Conservation (phyloP, 352 stramenopile genomes). For the Phytopythium montanum region DNA sequence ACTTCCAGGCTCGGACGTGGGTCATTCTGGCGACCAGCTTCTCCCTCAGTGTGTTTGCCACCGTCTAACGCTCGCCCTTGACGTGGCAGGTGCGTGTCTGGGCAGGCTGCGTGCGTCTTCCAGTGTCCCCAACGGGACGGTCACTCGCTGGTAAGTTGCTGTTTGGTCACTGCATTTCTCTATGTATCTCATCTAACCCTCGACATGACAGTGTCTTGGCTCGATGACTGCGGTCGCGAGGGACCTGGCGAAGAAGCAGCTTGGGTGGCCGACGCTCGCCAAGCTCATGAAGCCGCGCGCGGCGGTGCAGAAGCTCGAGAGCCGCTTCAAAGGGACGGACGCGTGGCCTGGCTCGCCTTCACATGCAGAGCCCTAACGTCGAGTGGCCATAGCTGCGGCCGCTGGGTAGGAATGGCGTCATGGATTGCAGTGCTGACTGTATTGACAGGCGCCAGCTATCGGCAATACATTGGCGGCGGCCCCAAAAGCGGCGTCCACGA, state of each 20-base stretch:
- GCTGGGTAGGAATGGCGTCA: no score
- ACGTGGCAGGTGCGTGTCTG: conserved; percentile 46
- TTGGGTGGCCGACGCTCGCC: conserved; percentile 63
- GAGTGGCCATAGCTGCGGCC: neutral
- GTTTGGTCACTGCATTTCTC: neutral
- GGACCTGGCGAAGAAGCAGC: conserved; percentile 50
- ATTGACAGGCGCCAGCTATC: neutral
- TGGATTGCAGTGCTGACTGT: conserved; percentile 1
- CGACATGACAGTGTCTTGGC: conserved; percentile 44
- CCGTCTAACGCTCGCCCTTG: neutral
- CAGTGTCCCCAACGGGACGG: conserved; percentile 67
- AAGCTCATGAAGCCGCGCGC: conserved; percentile 60
- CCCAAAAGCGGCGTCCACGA: neutral
- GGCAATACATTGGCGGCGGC: neutral
- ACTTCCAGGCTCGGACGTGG: conserved; percentile 53
- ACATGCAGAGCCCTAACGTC: neutral
- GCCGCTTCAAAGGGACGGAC: conserved; percentile 51
- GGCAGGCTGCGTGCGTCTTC: conserved; percentile 36
- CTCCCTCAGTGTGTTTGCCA: neutral
- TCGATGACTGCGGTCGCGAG: conserved; percentile 56
- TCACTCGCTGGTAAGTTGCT: conserved; percentile 52
- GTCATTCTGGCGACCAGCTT: neutral
- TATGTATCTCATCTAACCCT: neutral
- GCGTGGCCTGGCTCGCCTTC: conserved; percentile 60
- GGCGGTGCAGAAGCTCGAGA: conserved; percentile 63